Conservation (phyloP, 768 basidiomycete species). For the Coprinopsis sp. region DNA sequence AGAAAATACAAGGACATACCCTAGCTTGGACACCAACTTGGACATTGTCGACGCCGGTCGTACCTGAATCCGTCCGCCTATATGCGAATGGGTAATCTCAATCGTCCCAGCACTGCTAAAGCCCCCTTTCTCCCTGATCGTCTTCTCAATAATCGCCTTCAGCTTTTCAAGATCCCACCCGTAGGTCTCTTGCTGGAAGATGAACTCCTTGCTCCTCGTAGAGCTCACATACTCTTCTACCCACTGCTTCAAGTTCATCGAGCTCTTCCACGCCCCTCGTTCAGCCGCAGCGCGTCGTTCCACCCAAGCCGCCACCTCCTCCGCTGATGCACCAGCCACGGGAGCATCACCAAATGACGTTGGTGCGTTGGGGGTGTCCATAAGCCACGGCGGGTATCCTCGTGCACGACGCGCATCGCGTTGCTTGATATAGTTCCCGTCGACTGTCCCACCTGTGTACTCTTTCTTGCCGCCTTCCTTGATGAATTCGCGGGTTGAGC, state of each 20-base stretch:
- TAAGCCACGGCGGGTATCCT: constrained; percentile 46
- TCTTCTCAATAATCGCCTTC: background rate
- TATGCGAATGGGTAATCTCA: constrained; percentile 44
- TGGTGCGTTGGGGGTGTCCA: constrained; percentile 20
- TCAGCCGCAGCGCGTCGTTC: constrained; percentile 5
- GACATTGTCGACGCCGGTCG: constrained; percentile 64
- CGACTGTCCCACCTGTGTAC: constrained; percentile 25
- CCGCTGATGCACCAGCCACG: constrained; percentile 42
- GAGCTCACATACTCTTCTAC: constrained; percentile 72
- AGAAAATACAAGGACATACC: constrained; percentile 69
- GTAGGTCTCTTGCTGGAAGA: constrained; percentile 1
- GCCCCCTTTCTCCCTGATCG: constrained; percentile 19
- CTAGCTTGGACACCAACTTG: constrained; percentile 61
- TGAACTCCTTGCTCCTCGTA: background rate
- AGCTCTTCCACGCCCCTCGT: constrained; percentile 39
- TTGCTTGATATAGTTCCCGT: constrained; percentile 41
- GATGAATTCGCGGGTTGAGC: background rate
- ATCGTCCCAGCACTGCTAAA: constrained; percentile 36
- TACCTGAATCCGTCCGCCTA: constrained; percentile 49
- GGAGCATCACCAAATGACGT: constrained; percentile 36
- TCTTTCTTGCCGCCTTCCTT: constrained; percentile 30
- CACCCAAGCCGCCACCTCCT: constrained; percentile 27
- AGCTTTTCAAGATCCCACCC: constrained; percentile 1
- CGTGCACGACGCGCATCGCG: constrained; percentile 32
- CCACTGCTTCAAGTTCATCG: constrained; percentile 66